Evolutionary conservation across 2,329 filamentous ascomycete species (phyloP), one percentile per base, ranked within the genome.

Genomic region (Microsporum audouinii): DNA sequence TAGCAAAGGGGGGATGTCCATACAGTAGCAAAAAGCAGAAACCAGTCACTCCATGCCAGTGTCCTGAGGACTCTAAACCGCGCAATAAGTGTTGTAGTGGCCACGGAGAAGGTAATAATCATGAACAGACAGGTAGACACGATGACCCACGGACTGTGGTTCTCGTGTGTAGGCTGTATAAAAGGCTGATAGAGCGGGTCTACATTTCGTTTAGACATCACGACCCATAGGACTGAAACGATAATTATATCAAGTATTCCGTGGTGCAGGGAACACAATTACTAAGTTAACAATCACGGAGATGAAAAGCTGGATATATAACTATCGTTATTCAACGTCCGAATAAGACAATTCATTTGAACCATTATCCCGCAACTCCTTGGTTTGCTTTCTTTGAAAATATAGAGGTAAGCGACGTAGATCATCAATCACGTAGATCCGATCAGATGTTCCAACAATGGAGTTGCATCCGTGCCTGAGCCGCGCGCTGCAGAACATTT

Each of bases 51-150:
- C 58, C 60, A 64, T 23, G 61, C 57, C 55, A 67, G 47, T 36
- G 61, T 60, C 14, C 66, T 49, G 27, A 66, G 62, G 8, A 63
- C 61, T 41, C 59, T 63, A 7, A 61, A 56, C 5, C 66, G 66
- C 23, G 66, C 62, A 7, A 64, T 51, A 51, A 66, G 63, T n/a
- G 65, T 67, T 57, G 65, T 59, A 5, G 66, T 36, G 14, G 67
- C 65, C 29, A 65, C 64, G 27, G 66, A 39, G 17, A 55, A 27
- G n/a, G 63, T 64, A 17, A 67, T 57, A 36, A 66, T 65, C 55
- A 65, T 59, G 27, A 67, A 56, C 10, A 65, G 56, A 43, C 58
- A 58, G 17, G 58, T 62, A 12, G 60, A 51, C 6, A 66, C 51
- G 29, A 66, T 59, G 38, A 64, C 62, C 59, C 64, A 63, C 23